Conservation (phyloP, 139 green algal genomes). For the Chlorella sp. region DNA sequence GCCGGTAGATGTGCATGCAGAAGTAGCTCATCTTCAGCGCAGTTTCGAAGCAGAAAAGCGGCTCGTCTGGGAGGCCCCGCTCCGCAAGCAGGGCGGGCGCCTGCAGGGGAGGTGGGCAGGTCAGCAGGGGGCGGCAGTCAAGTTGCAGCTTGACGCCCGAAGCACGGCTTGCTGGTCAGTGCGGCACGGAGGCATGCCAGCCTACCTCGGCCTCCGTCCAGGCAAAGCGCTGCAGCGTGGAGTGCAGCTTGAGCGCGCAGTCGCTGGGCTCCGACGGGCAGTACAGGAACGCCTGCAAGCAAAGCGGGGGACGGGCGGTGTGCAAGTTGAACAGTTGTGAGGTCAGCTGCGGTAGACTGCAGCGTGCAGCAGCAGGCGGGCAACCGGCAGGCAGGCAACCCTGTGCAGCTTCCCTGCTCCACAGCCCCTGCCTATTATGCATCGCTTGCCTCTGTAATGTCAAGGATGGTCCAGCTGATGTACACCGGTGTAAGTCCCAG, state of each 20-base stretch:
- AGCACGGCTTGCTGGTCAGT: too few species aligned
- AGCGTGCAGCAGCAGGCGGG: not conserved
- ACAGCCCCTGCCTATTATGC: too few species aligned
- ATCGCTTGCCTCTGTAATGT: too few species aligned
- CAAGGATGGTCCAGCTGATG: too few species aligned
- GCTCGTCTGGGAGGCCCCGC: not conserved
- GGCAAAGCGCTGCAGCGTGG: not conserved
- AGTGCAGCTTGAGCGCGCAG: conserved; percentile 2
- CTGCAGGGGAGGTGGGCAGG: not conserved
- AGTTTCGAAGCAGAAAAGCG: conserved; percentile 12
- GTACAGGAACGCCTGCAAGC: not conserved
- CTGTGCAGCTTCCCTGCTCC: too few species aligned
- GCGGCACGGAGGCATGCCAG: too few species aligned
- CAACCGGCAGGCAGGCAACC: too few species aligned
- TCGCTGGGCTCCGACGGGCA: not conserved
- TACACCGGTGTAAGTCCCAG: not conserved
- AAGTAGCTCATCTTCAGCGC: not conserved
- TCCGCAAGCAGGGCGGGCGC: not conserved
- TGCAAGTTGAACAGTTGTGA: too few species aligned
- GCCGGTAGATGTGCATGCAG: conserved; percentile 5
- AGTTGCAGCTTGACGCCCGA: too few species aligned
- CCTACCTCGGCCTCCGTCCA: not conserved
- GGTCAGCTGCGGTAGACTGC: too few species aligned
- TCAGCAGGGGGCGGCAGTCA: too few species aligned
- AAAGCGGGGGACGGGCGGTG: not conserved